These are phyloP conservation scores for Aspergillus alliaceus DNA, from an alignment of 2,329 filamentous ascomycete species.

Conservation along the genomic window DNA sequence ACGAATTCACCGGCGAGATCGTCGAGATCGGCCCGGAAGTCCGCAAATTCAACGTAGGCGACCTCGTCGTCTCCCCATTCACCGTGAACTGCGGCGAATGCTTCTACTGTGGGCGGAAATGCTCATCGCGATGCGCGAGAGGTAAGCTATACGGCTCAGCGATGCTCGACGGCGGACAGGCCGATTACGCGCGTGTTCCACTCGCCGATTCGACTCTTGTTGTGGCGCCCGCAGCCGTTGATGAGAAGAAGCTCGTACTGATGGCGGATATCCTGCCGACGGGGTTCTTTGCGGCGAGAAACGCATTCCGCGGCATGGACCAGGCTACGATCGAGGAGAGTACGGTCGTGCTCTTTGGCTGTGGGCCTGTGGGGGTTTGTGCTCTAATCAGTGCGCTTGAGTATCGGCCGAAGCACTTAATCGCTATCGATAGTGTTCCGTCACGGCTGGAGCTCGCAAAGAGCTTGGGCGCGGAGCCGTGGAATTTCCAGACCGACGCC, in stretches of 20 bases:
- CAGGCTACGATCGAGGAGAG: slow-evolving; percentile 5
- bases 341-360: slow-evolving; percentile 18
- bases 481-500: slow-evolving; percentile 70
- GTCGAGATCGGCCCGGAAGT: slow-evolving; percentile 58
- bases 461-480: slow-evolving; percentile 72
- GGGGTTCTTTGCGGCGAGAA: slow-evolving; percentile 18
- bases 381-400: slow-evolving; percentile 63
- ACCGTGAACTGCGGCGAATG: slow-evolving; percentile 74
- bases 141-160: slow-evolving; percentile 68
- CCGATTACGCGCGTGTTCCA: slow-evolving; percentile 77
- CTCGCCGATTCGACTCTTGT: slow-evolving; percentile 75
- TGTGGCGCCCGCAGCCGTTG: slow-evolving; percentile 66
- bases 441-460: slow-evolving; percentile 70
- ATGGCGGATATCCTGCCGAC: slow-evolving; percentile 81
- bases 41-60: slow-evolving; percentile 66
- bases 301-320: slow-evolving; percentile 12
- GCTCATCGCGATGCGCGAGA: slow-evolving; percentile 72
- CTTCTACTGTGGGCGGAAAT: slow-evolving; percentile 77
- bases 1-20: slow-evolving; percentile 81
- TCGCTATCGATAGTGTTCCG: slow-evolving; percentile 76
- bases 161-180: slow-evolving; percentile 72
- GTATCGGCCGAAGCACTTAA: slow-evolving; percentile 68
- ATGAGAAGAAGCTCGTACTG: slow-evolving; percentile 71
- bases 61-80: slow-evolving; percentile 79
- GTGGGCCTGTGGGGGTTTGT: slow-evolving; percentile 18